phyloP scores from a whole-genome alignment of 1,284 basidiomycete species.

The Heliocybe sulcata region DNA sequence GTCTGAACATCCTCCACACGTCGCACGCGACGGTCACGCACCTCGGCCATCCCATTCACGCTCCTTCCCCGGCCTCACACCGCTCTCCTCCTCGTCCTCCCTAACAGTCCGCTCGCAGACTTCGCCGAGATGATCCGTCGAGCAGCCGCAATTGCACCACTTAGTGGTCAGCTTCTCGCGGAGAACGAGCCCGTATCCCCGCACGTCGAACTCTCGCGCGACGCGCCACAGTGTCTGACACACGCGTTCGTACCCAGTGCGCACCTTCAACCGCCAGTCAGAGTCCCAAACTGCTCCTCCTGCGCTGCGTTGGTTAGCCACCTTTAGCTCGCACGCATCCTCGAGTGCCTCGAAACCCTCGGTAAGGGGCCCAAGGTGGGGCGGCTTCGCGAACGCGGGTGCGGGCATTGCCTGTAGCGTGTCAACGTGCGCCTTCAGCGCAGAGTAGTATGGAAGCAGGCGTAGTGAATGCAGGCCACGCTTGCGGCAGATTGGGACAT shows the following conservation, averaged over 20 bases:
- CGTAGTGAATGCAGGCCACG: conserved; percentile 58
- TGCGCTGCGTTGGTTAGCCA: conserved; percentile 23
- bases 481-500: conserved; percentile 51
- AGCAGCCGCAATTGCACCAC: conserved; percentile 73
- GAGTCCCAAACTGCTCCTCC: conserved; percentile 34
- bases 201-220: conserved; percentile 59
- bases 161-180: conserved; percentile 62
- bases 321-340: conserved; percentile 50
- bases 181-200: conserved; percentile 60
- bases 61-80: conserved; percentile 50
- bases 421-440: conserved; percentile 52
- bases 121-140: conserved; percentile 65
- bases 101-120: conserved; percentile 64
- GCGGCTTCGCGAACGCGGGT: conserved; percentile 52
- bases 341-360: conserved; percentile 53
- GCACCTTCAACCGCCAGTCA: conserved; percentile 50
- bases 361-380: conserved; percentile 47
- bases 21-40: conserved; percentile 4
- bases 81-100: conserved; percentile 53
- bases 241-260: conserved; percentile 53
- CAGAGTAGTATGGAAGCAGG: conserved; percentile 49
- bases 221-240: conserved; percentile 58
- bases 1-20: neutral
- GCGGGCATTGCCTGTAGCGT: conserved; percentile 46
- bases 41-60: conserved; percentile 67